A percentile compares a stretch with the other conserved stretches of the same genome.
phyloP scores from a whole-genome alignment of 768 basidiomycete genomes.

The Amanita exitialis region DNA sequence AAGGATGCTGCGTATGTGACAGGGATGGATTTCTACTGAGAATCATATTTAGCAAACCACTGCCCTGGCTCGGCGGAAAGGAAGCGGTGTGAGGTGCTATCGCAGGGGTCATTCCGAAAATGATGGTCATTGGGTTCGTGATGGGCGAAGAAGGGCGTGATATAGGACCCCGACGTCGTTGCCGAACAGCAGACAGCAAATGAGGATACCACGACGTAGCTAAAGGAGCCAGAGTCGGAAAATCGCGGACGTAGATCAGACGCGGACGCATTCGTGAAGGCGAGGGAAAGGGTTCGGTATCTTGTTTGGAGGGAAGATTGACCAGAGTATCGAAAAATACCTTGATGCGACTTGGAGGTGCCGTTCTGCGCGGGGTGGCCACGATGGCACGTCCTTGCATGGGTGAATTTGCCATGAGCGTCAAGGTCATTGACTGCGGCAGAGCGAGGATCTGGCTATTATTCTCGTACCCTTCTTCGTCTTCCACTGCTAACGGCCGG shows the following conservation, averaged over 20 bases:
- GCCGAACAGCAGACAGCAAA: constrained; percentile 68
- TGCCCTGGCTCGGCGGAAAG: constrained; percentile 18
- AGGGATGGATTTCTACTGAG: constrained; percentile 29
- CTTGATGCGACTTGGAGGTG: constrained; percentile 48
- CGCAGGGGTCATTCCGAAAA: constrained; percentile 82
- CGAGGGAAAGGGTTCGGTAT: constrained; percentile 17
- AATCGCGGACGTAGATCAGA: constrained; percentile 79
- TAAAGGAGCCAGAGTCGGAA: constrained; percentile 61
- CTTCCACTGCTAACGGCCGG: constrained; percentile 29
- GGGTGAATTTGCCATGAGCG: constrained; percentile 27
- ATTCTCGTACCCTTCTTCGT: constrained; percentile 32
- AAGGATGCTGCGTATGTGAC: constrained; percentile 17
- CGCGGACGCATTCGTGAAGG: constrained; percentile 40
- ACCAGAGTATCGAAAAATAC: constrained; percentile 72
- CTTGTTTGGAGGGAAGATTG: constrained; percentile 38
- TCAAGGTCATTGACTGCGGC: constrained; percentile 31
- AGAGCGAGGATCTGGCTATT: constrained; percentile 19
- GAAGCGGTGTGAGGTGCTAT: constrained; percentile 38
- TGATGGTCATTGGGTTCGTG: constrained; percentile 64
- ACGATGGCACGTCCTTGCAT: constrained; percentile 29
- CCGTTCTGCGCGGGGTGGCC: constrained; percentile 28
- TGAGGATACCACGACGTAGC: constrained; percentile 75
- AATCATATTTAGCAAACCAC: constrained; percentile 32
- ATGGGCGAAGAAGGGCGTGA: constrained; percentile 51
- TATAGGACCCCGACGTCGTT: constrained; percentile 59